Evolutionary conservation across 2,329 filamentous ascomycete species (phyloP), one percentile per base, ranked within the genome.

Genomic region (Aspergillus carbonarius): DNA sequence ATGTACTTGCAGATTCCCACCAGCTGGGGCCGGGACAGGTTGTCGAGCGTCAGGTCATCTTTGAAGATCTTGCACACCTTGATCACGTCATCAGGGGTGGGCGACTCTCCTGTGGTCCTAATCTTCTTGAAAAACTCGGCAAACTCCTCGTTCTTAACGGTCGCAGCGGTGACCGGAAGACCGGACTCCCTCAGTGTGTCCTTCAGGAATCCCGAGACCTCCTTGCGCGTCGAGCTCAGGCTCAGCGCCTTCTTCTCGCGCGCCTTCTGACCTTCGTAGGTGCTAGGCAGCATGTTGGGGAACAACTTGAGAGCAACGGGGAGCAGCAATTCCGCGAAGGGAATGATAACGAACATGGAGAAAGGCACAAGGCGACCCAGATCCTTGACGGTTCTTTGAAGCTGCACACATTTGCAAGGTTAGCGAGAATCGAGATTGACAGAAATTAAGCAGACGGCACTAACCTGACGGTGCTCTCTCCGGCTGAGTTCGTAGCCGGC

Each of bases 11-110:
- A 98, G 85, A 98, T 99, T 57, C 90, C 96, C 30, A 99, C 93
- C 53, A 99, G 82, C 78, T 99, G 95, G 15, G 95, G 95, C 63
- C 95, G 86, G 17, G 93, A 97, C 65, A 99, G 81, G 78, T 99
- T 99, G 85, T 99, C 95, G 32, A 99, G 83, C 0, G 95, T 99
- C 69, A 99, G 75, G 75, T 99, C 95, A 73, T 99, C 95, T 76
- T 95, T 96, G 86, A 99, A 99, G 64, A 96, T 90, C 83, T 97
- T 96, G 87, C 95, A 98, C 63, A 99, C 93, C 79, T 95, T 96
- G 82, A 99, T 96, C 63, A 99, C 92, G 72, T 99, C 95, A 65
- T 93, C 85, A 55, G 88, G 85, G 4, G 91, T 95, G 1, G 95
- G 95, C 47, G 89, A 83, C 80, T 98, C 93, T 63, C 93, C 95